Evolutionary conservation across 2,329 filamentous ascomycete genomes (phyloP).

Genomic region (Aureobasidium sp.): DNA sequence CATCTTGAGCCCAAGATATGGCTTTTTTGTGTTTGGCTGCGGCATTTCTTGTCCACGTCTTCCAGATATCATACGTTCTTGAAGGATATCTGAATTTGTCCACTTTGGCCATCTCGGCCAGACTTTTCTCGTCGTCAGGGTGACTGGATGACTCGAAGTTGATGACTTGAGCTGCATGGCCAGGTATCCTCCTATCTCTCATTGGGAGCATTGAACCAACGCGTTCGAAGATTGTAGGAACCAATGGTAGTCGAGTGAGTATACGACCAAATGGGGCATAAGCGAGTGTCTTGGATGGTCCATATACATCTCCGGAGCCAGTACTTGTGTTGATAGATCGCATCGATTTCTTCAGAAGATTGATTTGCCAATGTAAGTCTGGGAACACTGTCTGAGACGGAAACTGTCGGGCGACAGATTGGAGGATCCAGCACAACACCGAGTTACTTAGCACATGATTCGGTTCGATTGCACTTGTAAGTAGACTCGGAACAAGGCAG

Average conservation of each 20-base stretch:
- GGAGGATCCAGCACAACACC: slow-evolving; percentile 27
- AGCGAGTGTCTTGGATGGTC: slow-evolving; percentile 17
- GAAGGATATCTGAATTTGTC: slow-evolving; percentile 26
- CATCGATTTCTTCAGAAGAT: slow-evolving; percentile 18
- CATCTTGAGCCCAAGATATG: background rate
- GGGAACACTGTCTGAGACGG: slow-evolving; percentile 22
- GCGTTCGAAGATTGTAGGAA: background rate
- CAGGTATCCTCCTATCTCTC: background rate
- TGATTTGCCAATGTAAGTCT: slow-evolving; percentile 20
- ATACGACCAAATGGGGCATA: slow-evolving; percentile 28
- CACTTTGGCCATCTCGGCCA: slow-evolving; percentile 14
- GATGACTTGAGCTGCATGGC: slow-evolving; percentile 12
- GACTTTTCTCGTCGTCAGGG: slow-evolving; percentile 18
- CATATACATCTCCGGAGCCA: slow-evolving; percentile 31
- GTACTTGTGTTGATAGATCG: slow-evolving; percentile 11
- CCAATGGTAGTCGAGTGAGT: slow-evolving; percentile 3
- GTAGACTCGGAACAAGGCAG: slow-evolving; percentile 24
- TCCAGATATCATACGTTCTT: slow-evolving; percentile 24
- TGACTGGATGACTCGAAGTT: slow-evolving; percentile 21
- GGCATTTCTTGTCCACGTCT: background rate
- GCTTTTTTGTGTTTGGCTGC: background rate
- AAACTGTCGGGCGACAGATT: slow-evolving; percentile 21
- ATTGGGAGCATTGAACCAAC: background rate
- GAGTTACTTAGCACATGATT: slow-evolving; percentile 30
- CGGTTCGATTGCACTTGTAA: slow-evolving; percentile 26